Evolutionary conservation across 2,329 filamentous ascomycete genomes (phyloP), one percentile per base, ranked within the genome.

Genomic region (Phaeosphaeria sp.): DNA sequence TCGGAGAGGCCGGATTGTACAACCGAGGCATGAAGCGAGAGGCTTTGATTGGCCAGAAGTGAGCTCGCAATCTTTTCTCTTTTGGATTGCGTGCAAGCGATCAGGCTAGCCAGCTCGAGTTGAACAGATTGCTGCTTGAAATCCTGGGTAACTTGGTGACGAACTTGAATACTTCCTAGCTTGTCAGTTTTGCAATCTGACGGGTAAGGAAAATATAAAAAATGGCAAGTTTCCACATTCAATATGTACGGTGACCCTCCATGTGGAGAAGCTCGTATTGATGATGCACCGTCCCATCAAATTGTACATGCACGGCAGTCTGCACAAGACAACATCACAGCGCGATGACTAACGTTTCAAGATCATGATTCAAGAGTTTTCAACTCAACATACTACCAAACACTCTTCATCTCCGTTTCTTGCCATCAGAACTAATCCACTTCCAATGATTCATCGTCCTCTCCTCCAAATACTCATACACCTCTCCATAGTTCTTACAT

Each of bases 401-500:
- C n/a, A n/a, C n/a, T n/a, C n/a, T n/a, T n/a, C 25, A 27, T 27
- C 4, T 27, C 25, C 25, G 9, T 9, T 9, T 27, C 25, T 27
- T 27, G 5, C 25, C 25, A 27, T 27, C 25, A 7, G 64, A 68
- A 23, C 57, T 61, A 50, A 75, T 74, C 72, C 72, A 73, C 60
- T 71, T 72, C 27, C 65, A 51, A 46, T 70, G 67, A 46, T 72
- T 70, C 22, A 72, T 62, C 25, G 68, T 66, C 61, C 60, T 58
- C 50, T 55, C 55, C 56, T 74, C 72, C 42, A 75, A 51, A 56
- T 74, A 74, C 15, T 51, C 55, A n/a, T 64, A 67, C n/a, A 74
- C 64, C 51, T 75, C 57, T 3, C 61, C 56, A 55, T 74, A 75
- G 52, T 74, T 63, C 59, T 69, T 74, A 54, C 73, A 75, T 5